These are phyloP conservation scores for Nitzschia palea DNA, from an alignment of 108 stramenopile genomes.

Conservation along the genomic window DNA sequence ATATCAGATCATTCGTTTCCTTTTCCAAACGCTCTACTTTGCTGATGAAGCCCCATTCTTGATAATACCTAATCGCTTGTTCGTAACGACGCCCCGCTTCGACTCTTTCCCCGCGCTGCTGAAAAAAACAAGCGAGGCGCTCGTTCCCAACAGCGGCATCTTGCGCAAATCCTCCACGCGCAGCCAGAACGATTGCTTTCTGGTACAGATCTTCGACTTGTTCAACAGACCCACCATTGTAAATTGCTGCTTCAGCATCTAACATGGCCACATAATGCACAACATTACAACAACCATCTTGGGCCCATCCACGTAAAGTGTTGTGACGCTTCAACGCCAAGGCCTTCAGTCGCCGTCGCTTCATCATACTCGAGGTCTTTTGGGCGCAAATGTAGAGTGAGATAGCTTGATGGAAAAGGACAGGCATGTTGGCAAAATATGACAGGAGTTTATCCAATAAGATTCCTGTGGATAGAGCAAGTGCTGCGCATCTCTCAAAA, in stretches of 20 bases:
- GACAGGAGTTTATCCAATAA: not conserved
- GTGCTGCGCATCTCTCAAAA: not conserved
- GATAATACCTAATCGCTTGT: conserved; percentile 12
- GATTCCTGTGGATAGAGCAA: not conserved
- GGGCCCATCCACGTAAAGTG: conserved; percentile 2
- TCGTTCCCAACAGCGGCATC: conserved; percentile 27
- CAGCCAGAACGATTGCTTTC: conserved; percentile 4
- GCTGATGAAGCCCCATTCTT: conserved; percentile 9
- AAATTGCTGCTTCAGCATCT: conserved; percentile 11
- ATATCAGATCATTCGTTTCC: not conserved
- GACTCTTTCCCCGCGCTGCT: not conserved
- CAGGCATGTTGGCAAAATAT: not conserved
- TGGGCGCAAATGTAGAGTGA: not conserved
- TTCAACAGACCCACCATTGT: not conserved
- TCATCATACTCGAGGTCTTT: not conserved
- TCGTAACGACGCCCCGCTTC: not conserved
- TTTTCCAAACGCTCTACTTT: not conserved
- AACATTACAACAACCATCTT: conserved; percentile 2
- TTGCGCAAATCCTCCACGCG: conserved; percentile 15
- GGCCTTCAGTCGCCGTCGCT: not conserved
- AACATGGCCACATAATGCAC: conserved; percentile 13
- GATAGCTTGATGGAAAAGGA: not conserved
- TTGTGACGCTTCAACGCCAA: conserved; percentile 1
- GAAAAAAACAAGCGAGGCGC: conserved; percentile 2
- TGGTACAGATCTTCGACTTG: not conserved